These are phyloP conservation scores for Mycena haematopus DNA, from an alignment of 768 basidiomycete genomes.

Conservation along the genomic window DNA sequence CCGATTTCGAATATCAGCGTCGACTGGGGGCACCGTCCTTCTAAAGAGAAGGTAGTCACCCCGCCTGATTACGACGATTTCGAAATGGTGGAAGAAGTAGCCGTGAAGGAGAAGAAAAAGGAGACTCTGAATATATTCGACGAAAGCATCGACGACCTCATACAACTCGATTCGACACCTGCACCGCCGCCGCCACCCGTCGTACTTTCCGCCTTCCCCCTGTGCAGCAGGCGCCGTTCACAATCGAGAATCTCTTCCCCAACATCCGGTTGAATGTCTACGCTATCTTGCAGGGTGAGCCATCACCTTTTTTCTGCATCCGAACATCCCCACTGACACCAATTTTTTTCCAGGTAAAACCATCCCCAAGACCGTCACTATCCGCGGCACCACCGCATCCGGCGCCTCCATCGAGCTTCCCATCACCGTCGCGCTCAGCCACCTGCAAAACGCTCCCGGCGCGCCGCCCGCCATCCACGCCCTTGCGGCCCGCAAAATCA, in stretches of 20 bases:
- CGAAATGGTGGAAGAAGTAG: constrained; percentile 19
- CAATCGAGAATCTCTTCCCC: constrained; percentile 21
- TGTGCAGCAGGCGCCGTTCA: constrained; percentile 26
- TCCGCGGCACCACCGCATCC: constrained; percentile 21
- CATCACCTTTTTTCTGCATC: background rate
- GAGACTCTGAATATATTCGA: constrained; percentile 26
- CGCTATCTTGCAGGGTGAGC: constrained; percentile 26
- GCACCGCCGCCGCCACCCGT: constrained; percentile 13
- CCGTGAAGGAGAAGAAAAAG: background rate
- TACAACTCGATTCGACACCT: background rate
- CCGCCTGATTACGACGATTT: constrained; percentile 18
- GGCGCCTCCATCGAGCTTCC: constrained; percentile 27
- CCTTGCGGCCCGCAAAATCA: constrained; percentile 26
- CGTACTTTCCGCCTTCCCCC: constrained; percentile 12
- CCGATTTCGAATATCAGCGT: constrained; percentile 45
- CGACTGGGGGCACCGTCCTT: constrained; percentile 42
- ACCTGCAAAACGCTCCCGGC: constrained; percentile 18
- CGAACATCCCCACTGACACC: background rate
- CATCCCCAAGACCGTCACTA: constrained; percentile 25
- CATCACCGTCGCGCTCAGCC: constrained; percentile 22
- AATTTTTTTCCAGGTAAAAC: constrained; percentile 19
- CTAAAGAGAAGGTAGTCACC: background rate
- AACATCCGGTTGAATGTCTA: constrained; percentile 22
- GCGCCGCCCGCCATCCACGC: constrained; percentile 26
- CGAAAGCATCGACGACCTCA: constrained; percentile 7